A percentile compares a stretch with the other conserved stretches of the same genome.
These are phyloP conservation scores for Debaryomyces sp. DNA, from an alignment of 1,139 yeast species.

Conservation along the genomic window DNA sequence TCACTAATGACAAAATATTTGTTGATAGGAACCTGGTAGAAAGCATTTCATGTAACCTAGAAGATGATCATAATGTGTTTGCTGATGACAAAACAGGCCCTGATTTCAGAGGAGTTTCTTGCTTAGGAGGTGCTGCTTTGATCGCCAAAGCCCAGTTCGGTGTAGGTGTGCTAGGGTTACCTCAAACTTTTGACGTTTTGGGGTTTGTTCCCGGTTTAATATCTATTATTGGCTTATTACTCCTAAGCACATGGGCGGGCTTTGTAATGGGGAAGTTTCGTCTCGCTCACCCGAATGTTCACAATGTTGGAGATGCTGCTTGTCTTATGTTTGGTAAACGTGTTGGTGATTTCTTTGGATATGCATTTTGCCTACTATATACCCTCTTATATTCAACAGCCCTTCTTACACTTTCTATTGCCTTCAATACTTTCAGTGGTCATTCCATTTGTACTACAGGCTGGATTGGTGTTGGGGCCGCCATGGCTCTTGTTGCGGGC, in stretches of 20 bases:
- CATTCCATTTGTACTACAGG: slow-evolving; percentile 13
- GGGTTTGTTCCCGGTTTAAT: slow-evolving; percentile 16
- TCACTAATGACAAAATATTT: too few species aligned
- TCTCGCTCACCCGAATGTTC: slow-evolving; percentile 12
- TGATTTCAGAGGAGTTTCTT: slow-evolving; percentile 15
- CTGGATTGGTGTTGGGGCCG: slow-evolving; percentile 13
- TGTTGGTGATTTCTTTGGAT: slow-evolving; percentile 11
- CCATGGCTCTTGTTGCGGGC: slow-evolving; percentile 12
- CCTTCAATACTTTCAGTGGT: slow-evolving; percentile 12
- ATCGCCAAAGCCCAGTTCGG: slow-evolving; percentile 13
- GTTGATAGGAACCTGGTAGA: background rate
- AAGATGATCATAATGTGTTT: slow-evolving; percentile 1
- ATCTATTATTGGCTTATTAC: slow-evolving; percentile 11
- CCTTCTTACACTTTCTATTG: slow-evolving; percentile 12
- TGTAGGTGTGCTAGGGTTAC: slow-evolving; percentile 16
- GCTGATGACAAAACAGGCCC: slow-evolving; percentile 10
- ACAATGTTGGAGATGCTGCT: slow-evolving; percentile 14
- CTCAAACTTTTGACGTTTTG: slow-evolving; percentile 12
- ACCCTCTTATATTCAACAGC: slow-evolving; percentile 12
- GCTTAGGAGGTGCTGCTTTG: slow-evolving; percentile 15
- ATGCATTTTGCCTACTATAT: slow-evolving; percentile 13
- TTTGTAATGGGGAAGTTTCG: slow-evolving; percentile 14
- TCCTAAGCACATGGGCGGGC: slow-evolving; percentile 15
- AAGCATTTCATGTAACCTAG: background rate
- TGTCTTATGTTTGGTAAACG: slow-evolving; percentile 12